These are phyloP conservation scores for Harrya chromipes DNA, from an alignment of 768 basidiomycete species.

Conservation along the genomic window DNA sequence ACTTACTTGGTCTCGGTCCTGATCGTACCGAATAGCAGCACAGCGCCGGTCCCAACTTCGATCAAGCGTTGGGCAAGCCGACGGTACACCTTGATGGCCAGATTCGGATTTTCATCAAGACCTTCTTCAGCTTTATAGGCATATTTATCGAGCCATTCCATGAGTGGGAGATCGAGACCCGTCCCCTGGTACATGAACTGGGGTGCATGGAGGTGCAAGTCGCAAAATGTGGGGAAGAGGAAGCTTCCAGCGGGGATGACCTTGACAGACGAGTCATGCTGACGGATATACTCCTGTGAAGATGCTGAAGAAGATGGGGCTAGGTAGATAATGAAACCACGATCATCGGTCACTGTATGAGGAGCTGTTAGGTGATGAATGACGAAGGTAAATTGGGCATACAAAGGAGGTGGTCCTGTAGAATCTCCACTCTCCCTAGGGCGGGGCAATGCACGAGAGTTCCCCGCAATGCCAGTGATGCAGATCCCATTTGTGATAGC, in stretches of 20 bases:
- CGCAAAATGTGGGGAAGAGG: slow-evolving; percentile 75
- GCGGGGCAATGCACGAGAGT: slow-evolving; percentile 56
- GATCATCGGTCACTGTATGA: slow-evolving; percentile 29
- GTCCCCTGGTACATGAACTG: slow-evolving; percentile 89
- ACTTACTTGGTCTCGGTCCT: slow-evolving; percentile 76
- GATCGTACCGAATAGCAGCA: slow-evolving; percentile 82
- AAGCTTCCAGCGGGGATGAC: slow-evolving; percentile 55
- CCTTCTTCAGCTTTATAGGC: slow-evolving; percentile 79
- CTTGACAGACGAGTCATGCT: slow-evolving; percentile 16
- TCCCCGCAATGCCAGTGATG: slow-evolving; percentile 37
- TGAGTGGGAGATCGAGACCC: slow-evolving; percentile 78
- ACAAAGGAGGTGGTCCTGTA: slow-evolving; percentile 57
- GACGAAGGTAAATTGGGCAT: not conserved
- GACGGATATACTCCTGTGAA: slow-evolving; percentile 35
- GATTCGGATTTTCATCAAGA: slow-evolving; percentile 56
- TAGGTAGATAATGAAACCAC: slow-evolving; percentile 53
- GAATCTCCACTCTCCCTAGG: slow-evolving; percentile 52
- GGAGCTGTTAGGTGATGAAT: slow-evolving; percentile 2
- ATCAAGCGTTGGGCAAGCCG: slow-evolving; percentile 64
- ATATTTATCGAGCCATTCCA: slow-evolving; percentile 82
- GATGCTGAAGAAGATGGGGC: slow-evolving; percentile 34
- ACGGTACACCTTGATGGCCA: slow-evolving; percentile 67
- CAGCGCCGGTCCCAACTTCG: slow-evolving; percentile 74
- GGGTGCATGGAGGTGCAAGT: slow-evolving; percentile 84
- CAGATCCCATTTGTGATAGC: slow-evolving; percentile 10